These are phyloP conservation scores for Hypoxylon sp. DNA, from an alignment of 2,329 filamentous ascomycete genomes.

Conservation along the genomic window DNA sequence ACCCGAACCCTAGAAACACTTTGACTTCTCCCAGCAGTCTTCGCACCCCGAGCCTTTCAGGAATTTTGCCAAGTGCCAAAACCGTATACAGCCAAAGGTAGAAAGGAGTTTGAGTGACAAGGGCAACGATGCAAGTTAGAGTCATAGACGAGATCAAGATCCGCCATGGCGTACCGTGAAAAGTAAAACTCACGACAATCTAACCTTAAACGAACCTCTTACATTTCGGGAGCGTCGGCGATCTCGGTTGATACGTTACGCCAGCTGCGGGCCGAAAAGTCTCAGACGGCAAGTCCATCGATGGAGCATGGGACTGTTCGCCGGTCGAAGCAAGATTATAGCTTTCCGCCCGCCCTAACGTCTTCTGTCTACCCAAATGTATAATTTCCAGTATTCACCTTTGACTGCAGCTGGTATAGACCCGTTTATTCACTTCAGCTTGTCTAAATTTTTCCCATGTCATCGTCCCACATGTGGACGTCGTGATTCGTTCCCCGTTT, in stretches of 20 bases:
- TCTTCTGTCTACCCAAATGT: constrained; percentile 17
- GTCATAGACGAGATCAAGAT: neutral
- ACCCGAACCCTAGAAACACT: constrained; percentile 9
- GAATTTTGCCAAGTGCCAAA: neutral
- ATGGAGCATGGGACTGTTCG: constrained; percentile 15
- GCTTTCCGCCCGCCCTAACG: constrained; percentile 3
- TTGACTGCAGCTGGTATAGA: constrained; percentile 9
- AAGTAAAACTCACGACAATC: constrained; percentile 4
- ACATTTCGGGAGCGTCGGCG: neutral
- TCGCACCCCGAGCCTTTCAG: neutral
- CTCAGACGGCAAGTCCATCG: constrained; percentile 17
- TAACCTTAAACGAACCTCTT: neutral
- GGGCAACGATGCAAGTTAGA: neutral
- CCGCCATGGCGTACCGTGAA: constrained; percentile 4
- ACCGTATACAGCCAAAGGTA: constrained; percentile 11
- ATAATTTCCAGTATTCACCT: constrained; percentile 1
- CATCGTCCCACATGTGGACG: constrained; percentile 13
- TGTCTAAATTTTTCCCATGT: constrained; percentile 18
- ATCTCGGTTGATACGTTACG: constrained; percentile 5
- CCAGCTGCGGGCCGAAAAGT: constrained; percentile 11
- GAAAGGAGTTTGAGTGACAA: constrained; percentile 3
- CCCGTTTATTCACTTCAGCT: constrained; percentile 4
- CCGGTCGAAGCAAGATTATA: constrained; percentile 11
- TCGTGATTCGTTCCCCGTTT: constrained; percentile 9
- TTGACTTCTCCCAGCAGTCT: constrained; percentile 4